phyloP scores from a whole-genome alignment of 176 grass and related monocot genomes.

The Triticum turgidum region DNA sequence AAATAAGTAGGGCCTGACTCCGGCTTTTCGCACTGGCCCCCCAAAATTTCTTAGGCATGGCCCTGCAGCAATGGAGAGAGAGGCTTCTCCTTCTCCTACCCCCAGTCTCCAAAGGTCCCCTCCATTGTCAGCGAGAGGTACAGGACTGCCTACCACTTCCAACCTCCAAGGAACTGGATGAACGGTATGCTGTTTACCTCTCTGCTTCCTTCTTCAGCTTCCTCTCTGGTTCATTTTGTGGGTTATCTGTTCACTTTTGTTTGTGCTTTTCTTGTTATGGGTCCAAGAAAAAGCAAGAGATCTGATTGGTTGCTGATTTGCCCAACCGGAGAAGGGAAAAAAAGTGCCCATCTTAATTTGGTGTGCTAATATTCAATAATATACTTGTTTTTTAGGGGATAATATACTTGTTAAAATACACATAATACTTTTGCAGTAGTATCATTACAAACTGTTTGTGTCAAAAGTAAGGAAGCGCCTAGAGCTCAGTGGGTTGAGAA shows the following conservation, averaged over 20 bases:
- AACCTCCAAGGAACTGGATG: background rate
- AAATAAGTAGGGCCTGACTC: background rate
- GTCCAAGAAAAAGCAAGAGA: background rate
- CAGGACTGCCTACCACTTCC: background rate
- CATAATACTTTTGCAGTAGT: too few species aligned
- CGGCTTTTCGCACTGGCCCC: background rate
- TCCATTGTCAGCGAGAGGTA: background rate
- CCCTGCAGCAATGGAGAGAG: background rate
- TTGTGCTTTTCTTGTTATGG: background rate
- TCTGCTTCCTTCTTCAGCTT: background rate
- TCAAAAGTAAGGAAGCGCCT: background rate
- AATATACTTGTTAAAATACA: too few species aligned
- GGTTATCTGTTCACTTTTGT: background rate
- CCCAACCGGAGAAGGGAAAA: background rate
- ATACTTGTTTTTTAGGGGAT: too few species aligned
- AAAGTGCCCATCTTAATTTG: background rate
- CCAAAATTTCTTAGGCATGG: background rate
- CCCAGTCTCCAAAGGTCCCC: background rate
- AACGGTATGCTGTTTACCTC: background rate
- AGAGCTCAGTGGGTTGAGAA: background rate
- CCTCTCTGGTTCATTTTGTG: background rate
- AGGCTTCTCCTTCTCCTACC: background rate
- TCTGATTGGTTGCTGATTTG: background rate
- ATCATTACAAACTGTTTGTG: background rate
- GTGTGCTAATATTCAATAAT: background rate